Conservation (phyloP, 148 eudicot genomes). For the Cornus kousa region DNA sequence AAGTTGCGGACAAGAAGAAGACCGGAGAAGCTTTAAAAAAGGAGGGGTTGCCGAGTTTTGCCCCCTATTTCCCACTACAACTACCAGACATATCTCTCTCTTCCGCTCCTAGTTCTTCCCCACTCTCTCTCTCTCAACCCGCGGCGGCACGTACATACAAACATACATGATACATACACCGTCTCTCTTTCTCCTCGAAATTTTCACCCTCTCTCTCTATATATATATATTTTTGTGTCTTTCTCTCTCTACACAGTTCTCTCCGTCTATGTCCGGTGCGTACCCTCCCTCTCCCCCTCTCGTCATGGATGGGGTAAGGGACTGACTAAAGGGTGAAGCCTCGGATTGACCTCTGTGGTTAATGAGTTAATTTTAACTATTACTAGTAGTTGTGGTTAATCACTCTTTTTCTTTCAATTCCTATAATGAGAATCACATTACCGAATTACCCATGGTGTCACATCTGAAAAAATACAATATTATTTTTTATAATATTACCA, state of each 20-base stretch:
- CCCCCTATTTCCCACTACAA: conserved; percentile 54
- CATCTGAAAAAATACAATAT: too few species aligned
- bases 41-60: conserved; percentile 36
- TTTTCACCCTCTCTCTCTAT: not conserved
- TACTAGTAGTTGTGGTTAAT: too few species aligned
- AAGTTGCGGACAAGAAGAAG: conserved; percentile 17
- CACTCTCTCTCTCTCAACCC: not conserved
- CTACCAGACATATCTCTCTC: conserved; percentile 36
- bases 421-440: too few species aligned
- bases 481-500: too few species aligned
- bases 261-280: not conserved
- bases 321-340: not conserved
- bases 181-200: not conserved
- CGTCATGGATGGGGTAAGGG: too few species aligned
- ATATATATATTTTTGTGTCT: not conserved
- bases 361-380: too few species aligned
- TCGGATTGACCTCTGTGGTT: not conserved
- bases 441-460: too few species aligned
- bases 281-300: not conserved
- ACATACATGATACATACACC: not conserved
- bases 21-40: conserved; percentile 28
- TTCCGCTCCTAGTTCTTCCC: conserved; percentile 2
- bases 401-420: too few species aligned
- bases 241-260: not conserved
- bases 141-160: not conserved